A percentile compares a stretch with the other conserved stretches of the same genome.
These are phyloP conservation scores for Amanita exitialis DNA, from an alignment of 768 basidiomycete species.

Conservation along the genomic window DNA sequence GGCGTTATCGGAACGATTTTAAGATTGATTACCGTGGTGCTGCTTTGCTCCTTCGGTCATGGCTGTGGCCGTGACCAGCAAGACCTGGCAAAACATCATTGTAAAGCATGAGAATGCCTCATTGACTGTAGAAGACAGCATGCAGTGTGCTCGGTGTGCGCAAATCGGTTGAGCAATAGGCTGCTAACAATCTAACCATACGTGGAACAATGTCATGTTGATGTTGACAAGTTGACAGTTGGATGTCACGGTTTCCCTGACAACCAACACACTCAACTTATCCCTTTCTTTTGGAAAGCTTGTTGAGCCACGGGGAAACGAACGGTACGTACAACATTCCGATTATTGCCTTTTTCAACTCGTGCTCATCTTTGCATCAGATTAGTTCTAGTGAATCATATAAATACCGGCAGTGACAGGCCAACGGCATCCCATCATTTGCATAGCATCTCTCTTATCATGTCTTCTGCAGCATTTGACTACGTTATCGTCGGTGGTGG, in stretches of 20 bases:
- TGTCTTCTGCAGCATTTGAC: conserved; percentile 29
- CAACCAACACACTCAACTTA: not conserved
- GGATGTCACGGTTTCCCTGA: not conserved
- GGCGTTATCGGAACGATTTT: too few species aligned
- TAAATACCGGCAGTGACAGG: not conserved
- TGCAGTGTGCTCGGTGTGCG: too few species aligned
- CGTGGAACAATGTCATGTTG: not conserved
- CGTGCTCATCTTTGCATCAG: not conserved
- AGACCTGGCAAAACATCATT: too few species aligned
- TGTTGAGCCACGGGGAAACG: not conserved
- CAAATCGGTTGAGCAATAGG: too few species aligned
- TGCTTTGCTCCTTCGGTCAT: too few species aligned
- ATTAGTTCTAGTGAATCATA: not conserved
- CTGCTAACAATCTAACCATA: not conserved
- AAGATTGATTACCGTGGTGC: too few species aligned
- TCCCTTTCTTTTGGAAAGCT: too few species aligned
- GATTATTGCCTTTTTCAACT: not conserved
- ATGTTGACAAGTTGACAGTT: too few species aligned
- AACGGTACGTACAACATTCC: not conserved
- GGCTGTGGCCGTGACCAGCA: too few species aligned
- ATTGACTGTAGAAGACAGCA: too few species aligned
- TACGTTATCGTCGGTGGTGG: conserved; percentile 34
- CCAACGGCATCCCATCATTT: not conserved
- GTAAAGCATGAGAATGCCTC: too few species aligned
- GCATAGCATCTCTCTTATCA: not conserved